These are phyloP conservation scores for Trichodelitschia bisporula DNA, from an alignment of 495 filamentous ascomycete genomes.

Conservation along the genomic window DNA sequence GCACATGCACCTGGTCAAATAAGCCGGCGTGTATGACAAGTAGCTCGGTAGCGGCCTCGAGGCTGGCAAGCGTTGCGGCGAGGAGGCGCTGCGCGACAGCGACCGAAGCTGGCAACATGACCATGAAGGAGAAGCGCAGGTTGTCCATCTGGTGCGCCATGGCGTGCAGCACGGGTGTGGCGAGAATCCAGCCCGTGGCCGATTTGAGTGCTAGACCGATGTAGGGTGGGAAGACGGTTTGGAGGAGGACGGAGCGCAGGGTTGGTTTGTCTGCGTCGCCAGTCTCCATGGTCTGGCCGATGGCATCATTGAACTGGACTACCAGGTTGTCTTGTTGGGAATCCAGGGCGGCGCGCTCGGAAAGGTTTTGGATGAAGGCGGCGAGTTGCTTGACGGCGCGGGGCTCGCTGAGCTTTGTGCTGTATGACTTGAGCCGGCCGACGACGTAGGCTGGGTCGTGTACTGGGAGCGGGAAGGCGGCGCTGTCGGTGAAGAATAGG, in stretches of 20 bases:
- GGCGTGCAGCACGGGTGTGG: conserved; percentile 28
- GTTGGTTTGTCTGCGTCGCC: conserved; percentile 21
- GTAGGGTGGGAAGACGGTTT: conserved; percentile 40
- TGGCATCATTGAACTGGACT: conserved; percentile 29
- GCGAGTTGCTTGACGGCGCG: conserved; percentile 31
- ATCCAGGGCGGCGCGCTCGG: conserved; percentile 35
- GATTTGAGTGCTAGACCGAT: conserved; percentile 25
- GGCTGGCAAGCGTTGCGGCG: conserved; percentile 18
- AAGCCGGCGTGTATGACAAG: conserved; percentile 13
- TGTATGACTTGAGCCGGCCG: conserved; percentile 38
- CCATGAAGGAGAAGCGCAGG: conserved; percentile 25
- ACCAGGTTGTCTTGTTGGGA: conserved; percentile 33
- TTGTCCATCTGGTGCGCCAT: conserved; percentile 19
- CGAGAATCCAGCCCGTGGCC: conserved; percentile 31
- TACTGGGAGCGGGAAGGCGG: conserved; percentile 37
- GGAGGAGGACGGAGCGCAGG: conserved; percentile 30
- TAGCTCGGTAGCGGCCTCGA: conserved; percentile 15
- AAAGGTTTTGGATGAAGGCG: conserved; percentile 36
- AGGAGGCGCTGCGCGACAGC: conserved; percentile 21
- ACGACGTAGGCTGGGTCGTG: conserved; percentile 45
- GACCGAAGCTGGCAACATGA: conserved; percentile 20
- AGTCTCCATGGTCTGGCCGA: conserved; percentile 24
- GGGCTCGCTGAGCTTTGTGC: conserved; percentile 26
- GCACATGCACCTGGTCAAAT: conserved; percentile 18
- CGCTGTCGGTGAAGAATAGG: conserved; percentile 40